Conservation (phyloP, 768 basidiomycete species). For the Mycena latifolia region DNA sequence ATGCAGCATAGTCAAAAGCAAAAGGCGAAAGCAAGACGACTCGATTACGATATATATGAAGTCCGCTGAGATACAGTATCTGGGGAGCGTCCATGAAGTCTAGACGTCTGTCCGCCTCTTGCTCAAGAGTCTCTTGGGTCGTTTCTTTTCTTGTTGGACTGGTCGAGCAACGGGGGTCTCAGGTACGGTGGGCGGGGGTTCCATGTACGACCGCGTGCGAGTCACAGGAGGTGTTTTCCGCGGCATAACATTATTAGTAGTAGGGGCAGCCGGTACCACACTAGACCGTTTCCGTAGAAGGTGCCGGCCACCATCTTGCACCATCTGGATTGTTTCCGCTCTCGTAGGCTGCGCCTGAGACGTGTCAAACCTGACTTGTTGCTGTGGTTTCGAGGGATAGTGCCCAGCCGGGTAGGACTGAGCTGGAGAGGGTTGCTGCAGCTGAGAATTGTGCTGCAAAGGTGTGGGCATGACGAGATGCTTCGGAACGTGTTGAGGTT, state of each 20-base stretch:
- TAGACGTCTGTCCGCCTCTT: constrained; percentile 55
- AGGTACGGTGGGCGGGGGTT: constrained; percentile 32
- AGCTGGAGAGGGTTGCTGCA: constrained; percentile 2
- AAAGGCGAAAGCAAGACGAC: constrained; percentile 17
- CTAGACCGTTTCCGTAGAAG: constrained; percentile 29
- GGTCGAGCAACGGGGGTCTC: constrained; percentile 33
- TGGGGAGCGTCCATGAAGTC: constrained; percentile 11
- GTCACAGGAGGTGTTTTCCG: constrained; percentile 19
- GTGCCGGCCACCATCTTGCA: constrained; percentile 27
- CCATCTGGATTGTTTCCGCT: constrained; percentile 32
- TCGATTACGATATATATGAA: neutral
- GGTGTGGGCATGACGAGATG: constrained; percentile 82
- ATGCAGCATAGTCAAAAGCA: constrained; percentile 17
- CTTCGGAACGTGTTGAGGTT: constrained; percentile 64
- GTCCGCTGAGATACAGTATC: neutral
- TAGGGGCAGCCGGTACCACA: neutral
- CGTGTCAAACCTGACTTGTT: constrained; percentile 33
- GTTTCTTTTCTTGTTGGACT: constrained; percentile 44
- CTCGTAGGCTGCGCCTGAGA: constrained; percentile 24
- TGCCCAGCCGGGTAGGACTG: constrained; percentile 12
- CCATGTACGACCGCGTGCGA: constrained; percentile 32
- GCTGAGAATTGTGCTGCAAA: constrained; percentile 55
- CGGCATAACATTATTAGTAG: constrained; percentile 15
- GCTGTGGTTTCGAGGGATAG: constrained; percentile 28
- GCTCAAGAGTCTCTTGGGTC: constrained; percentile 55